These are phyloP conservation scores for Mycena venus DNA, from an alignment of 768 basidiomycete genomes.

Conservation along the genomic window DNA sequence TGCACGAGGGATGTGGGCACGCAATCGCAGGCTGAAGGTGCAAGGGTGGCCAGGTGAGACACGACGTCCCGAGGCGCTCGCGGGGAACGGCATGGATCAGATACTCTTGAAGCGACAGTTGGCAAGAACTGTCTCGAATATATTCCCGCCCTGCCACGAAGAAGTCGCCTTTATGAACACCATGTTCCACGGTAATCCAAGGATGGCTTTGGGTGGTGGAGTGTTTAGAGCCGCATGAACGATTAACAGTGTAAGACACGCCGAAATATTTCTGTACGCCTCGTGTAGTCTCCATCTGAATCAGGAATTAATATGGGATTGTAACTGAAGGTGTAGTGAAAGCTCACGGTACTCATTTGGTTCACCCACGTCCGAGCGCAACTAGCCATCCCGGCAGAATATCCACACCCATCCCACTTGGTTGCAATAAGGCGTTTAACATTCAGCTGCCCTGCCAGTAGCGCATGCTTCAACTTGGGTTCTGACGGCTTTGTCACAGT, in stretches of 20 bases:
- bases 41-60: too few species aligned
- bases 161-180: background rate
- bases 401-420: background rate
- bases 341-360: background rate
- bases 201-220: background rate
- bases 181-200: background rate
- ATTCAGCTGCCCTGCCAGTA: background rate
- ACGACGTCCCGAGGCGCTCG: background rate
- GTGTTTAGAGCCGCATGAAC: background rate
- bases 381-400: background rate
- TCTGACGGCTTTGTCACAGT: background rate
- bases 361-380: slow-evolving; percentile 20
- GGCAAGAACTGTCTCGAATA: background rate
- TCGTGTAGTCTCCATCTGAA: background rate
- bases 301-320: background rate
- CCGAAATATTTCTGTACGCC: slow-evolving; percentile 3
- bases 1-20: background rate
- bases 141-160: background rate
- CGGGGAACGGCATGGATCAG: background rate
- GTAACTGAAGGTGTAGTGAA: too few species aligned
- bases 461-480: background rate
- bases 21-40: background rate
- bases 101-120: background rate
- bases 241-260: background rate
- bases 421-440: background rate